Evolutionary conservation across 345 rosid genomes (phyloP).

Genomic region (Linum lewisii): DNA sequence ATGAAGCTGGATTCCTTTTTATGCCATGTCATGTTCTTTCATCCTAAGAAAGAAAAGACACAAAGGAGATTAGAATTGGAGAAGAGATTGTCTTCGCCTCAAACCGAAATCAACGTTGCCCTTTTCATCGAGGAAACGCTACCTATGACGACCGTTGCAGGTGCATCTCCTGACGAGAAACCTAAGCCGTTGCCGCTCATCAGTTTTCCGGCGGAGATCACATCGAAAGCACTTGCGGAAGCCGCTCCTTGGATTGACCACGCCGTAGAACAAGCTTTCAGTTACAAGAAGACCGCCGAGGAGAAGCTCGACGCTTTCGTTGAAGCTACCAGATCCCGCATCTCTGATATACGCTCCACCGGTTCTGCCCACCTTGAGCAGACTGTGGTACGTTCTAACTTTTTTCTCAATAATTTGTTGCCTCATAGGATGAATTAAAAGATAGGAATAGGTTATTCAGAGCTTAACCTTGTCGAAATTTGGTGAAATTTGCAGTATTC

Average conservation of each 20-base stretch:
- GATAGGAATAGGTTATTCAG: neutral
- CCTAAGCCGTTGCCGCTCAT: slow-evolving; percentile 11
- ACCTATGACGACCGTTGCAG: slow-evolving; percentile 38
- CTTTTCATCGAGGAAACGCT: neutral
- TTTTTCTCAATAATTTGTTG: neutral
- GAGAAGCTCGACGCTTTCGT: slow-evolving; percentile 40
- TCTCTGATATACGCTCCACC: slow-evolving; percentile 48
- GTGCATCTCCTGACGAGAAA: slow-evolving; percentile 34
- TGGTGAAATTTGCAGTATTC: slow-evolving; percentile 34
- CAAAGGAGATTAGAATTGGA: too few species aligned
- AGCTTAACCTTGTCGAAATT: neutral
- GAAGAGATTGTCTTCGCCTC: neutral
- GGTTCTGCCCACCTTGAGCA: slow-evolving; percentile 49
- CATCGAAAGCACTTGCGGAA: slow-evolving; percentile 36
- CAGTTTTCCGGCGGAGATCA: slow-evolving; percentile 17
- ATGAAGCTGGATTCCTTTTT: too few species aligned
- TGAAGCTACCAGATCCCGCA: slow-evolving; percentile 43
- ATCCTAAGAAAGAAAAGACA: too few species aligned
- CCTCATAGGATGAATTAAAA: too few species aligned
- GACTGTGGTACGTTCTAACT: slow-evolving; percentile 41
- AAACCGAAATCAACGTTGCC: neutral
- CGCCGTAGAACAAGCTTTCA: slow-evolving; percentile 49
- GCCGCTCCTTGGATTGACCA: slow-evolving; percentile 62
- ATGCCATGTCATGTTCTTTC: too few species aligned
- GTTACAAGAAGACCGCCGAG: slow-evolving; percentile 40